Base-by-base conservation (phyloP, 148 eudicot genomes). In the Drosera capensis region DNA sequence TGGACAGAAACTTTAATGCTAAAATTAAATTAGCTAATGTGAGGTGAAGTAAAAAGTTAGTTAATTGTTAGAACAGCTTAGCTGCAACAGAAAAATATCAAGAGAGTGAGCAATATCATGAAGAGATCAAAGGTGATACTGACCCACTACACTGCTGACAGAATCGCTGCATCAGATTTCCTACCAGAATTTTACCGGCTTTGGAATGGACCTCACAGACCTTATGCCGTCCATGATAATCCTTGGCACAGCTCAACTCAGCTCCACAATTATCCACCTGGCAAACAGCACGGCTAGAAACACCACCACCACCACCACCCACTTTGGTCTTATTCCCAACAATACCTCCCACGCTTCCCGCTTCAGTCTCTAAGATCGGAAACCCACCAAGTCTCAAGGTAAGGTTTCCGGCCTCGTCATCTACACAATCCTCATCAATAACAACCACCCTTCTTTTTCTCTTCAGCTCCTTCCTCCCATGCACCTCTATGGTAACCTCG, bases 71-170 rank as follows among this genome's bases (percentile, higher is more conserved):
- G n/a, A n/a, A n/a, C n/a, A n/a, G n/a, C n/a, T n/a, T n/a, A n/a
- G n/a, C n/a, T n/a, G n/a, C n/a, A n/a, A n/a, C n/a, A n/a, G 31
- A 3, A 4, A 28, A 28, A 28, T 28, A 28, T 3, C 31, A 28
- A 28, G 31, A 28, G 31, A 28, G 31, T 4, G 9, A 28, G 31
- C 4, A 28, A 28, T 3, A 28, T n/a, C n/a, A 9, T 28, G 31
- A 28, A 28, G 31, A 28, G 9, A 28, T 3, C 9, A 9, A 23
- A 47, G 42, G 30, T 12, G 28, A 9, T 25, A 14, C 13, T 20
- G 51, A 80, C 94, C 94, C 77, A 79, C 94, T 84, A 52, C 94
- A 84, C 62, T 84, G 94, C 58, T 84, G 94, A 53, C 94, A 84
- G 49, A 84, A 84, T 60, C 94, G 67, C 56, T 84, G 94, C 88